Percentiles rank a stretch among this genome's conserved stretches.
phyloP scores from a whole-genome alignment of 345 rosid species.

The Excoecaria agallocha region DNA sequence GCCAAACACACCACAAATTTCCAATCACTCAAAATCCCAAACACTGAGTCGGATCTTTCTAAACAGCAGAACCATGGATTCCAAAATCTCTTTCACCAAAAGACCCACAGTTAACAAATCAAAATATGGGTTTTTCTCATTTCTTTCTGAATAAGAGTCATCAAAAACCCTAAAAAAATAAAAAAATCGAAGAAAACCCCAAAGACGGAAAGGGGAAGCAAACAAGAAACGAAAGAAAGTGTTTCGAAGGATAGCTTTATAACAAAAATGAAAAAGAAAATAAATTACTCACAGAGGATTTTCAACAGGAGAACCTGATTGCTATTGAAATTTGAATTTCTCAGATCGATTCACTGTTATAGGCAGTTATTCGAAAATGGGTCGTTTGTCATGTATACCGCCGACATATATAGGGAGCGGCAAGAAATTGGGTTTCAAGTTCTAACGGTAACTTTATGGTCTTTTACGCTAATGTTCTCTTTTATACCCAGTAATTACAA shows the following conservation, averaged over 20 bases:
- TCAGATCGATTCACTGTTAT: no score
- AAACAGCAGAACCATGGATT: not conserved
- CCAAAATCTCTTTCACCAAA: not conserved
- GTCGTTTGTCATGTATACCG: not conserved
- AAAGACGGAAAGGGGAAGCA: not conserved
- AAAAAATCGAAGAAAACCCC: not conserved
- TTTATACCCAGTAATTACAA: not conserved
- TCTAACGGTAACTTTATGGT: constrained; percentile 29
- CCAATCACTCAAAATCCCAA: not conserved
- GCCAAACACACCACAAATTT: not conserved
- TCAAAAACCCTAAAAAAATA: not conserved
- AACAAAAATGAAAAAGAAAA: not conserved
- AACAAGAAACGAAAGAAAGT: not conserved
- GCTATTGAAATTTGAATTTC: not conserved
- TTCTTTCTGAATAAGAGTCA: not conserved
- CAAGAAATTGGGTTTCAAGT: not conserved
- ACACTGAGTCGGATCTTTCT: not conserved
- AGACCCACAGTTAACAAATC: not conserved
- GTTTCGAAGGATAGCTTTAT: no score
- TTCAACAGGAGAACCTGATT: not conserved
- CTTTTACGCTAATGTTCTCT: constrained; percentile 2
- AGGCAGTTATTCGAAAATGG: not conserved
- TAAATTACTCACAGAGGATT: constrained; percentile 6
- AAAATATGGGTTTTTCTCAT: not conserved
- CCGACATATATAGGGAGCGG: not conserved